Conservation (phyloP, 371 early-diverging fungal genomes). For the Mortierella sp. region DNA sequence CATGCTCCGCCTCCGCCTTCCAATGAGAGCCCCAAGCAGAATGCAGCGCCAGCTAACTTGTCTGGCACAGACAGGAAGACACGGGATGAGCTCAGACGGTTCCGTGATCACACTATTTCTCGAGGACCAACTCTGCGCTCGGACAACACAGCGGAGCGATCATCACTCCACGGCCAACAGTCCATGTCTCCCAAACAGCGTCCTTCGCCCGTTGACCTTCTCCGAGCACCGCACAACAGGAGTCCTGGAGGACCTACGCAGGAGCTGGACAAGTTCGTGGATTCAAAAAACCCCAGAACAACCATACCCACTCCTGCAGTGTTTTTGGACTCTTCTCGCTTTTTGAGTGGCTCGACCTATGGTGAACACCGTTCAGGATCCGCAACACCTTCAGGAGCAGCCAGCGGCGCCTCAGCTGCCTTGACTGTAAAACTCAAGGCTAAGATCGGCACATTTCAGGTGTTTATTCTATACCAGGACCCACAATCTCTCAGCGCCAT, state of each 20-base stretch:
- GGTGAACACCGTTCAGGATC: conserved; percentile 16
- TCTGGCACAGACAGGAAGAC: neutral
- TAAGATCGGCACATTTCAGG: conserved; percentile 59
- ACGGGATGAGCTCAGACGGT: neutral
- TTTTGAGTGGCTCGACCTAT: conserved; percentile 38
- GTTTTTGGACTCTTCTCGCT: conserved; percentile 42
- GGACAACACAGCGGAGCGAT: conserved; percentile 17
- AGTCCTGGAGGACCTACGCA: conserved; percentile 28
- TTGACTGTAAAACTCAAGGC: conserved; percentile 63
- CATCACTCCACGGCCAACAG: neutral
- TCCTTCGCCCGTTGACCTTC: neutral
- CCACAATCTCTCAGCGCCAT: conserved; percentile 33
- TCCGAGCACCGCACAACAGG: conserved; percentile 7
- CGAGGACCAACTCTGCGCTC: neutral
- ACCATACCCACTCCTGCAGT: conserved; percentile 19
- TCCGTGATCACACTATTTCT: neutral
- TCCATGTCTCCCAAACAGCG: conserved; percentile 33
- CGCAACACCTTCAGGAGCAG: conserved; percentile 9
- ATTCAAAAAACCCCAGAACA: neutral
- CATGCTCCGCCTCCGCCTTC: conserved; percentile 9
- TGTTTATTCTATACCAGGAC: conserved; percentile 63
- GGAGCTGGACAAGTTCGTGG: conserved; percentile 22
- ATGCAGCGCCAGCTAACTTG: neutral
- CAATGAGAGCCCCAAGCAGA: neutral
- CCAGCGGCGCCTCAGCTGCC: conserved; percentile 8